Percentiles rank a stretch among this genome's conserved stretches.
Evolutionary conservation across 768 basidiomycete genomes (phyloP).

Genomic region (Leucosporidium yakuticum): DNA sequence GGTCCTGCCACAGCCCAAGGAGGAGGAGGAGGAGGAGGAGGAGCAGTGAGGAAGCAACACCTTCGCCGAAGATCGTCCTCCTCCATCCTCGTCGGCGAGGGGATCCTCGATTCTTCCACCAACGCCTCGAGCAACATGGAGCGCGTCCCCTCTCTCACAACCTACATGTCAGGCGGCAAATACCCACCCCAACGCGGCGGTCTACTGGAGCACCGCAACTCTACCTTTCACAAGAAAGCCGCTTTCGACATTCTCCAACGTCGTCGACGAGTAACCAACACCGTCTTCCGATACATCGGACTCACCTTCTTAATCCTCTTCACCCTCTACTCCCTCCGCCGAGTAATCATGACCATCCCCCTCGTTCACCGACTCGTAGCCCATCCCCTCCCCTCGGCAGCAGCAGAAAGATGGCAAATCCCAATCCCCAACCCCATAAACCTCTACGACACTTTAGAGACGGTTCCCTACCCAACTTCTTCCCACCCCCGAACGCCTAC

Average conservation of each 20-base stretch:
- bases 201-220: neutral
- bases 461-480: neutral
- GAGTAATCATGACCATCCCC: neutral
- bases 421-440: neutral
- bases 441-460: constrained; percentile 3
- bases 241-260: neutral
- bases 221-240: constrained; percentile 1
- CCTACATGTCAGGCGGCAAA: constrained; percentile 8
- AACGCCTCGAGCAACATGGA: constrained; percentile 1
- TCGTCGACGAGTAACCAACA: too few relatives aligned
- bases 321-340: too few relatives aligned
- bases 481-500: constrained; percentile 14
- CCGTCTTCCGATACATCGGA: neutral
- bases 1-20: neutral
- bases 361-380: neutral
- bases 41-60: neutral
- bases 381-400: neutral
- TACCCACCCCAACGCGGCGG: neutral
- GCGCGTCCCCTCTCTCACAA: constrained; percentile 5
- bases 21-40: neutral
- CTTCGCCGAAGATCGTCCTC: neutral
- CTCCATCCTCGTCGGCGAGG: neutral
- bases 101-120: neutral
- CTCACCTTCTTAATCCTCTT: neutral
- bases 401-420: neutral